Percentiles rank a stretch among this genome's conserved stretches.
Conservation (phyloP, 2,329 filamentous ascomycete species). For the Aureobasidium subglaciale region DNA sequence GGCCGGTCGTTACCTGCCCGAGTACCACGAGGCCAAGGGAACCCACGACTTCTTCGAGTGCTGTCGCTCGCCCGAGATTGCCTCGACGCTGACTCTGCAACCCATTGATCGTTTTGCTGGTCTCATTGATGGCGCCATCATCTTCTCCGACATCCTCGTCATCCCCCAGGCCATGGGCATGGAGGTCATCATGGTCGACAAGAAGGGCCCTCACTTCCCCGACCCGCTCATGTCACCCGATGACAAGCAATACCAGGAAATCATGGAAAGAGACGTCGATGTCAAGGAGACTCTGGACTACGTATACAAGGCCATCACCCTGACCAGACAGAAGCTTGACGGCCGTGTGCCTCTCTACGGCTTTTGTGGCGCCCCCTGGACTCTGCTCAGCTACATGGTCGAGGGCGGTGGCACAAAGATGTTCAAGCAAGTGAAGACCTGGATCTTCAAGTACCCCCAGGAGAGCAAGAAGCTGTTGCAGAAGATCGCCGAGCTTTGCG, state of each 20-base stretch:
- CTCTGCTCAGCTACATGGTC: constrained; percentile 96
- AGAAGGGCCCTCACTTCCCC: constrained; percentile 93
- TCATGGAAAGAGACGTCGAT: constrained; percentile 73
- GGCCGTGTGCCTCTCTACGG: constrained; percentile 89
- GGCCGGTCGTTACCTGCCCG: constrained; percentile 93
- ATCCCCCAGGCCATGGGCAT: constrained; percentile 98
- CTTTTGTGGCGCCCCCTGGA: constrained; percentile 97
- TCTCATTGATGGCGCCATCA: constrained; percentile 92
- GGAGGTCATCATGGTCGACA: constrained; percentile 97
- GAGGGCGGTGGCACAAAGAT: constrained; percentile 94
- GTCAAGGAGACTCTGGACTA: constrained; percentile 81
- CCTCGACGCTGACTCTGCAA: constrained; percentile 88
- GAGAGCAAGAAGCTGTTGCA: constrained; percentile 74
- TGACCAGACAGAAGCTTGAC: constrained; percentile 79
- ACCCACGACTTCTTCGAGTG: constrained; percentile 93
- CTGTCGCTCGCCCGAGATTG: constrained; percentile 87
- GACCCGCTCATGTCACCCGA: constrained; percentile 70
- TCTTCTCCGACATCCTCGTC: constrained; percentile 97
- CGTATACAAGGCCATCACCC: constrained; percentile 89
- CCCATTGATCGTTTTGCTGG: constrained; percentile 87
- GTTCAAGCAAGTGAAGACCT: constrained; percentile 90
- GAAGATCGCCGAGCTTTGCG: constrained; percentile 90
- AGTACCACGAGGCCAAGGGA: constrained; percentile 95
- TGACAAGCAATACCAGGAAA: constrained; percentile 72
- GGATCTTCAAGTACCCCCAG: constrained; percentile 84